phyloP scores from a whole-genome alignment of 2,329 filamentous ascomycete species.

The Ceratocystis alfenasii region DNA sequence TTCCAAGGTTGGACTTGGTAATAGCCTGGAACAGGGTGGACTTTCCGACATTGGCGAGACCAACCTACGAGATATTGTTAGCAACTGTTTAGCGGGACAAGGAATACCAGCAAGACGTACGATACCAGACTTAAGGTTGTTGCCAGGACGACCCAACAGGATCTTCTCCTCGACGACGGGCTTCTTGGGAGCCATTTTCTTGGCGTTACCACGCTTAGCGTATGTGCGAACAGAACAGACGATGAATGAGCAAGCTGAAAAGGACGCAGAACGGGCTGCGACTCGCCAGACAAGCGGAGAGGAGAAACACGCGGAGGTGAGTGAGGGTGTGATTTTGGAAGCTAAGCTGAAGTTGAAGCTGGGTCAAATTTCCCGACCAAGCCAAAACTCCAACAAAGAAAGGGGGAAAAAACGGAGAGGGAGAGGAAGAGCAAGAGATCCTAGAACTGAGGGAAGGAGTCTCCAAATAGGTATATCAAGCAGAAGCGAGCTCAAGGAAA shows the following conservation, averaged over 20 bases:
- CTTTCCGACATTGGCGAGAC: slow-evolving; percentile 97
- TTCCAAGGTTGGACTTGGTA: slow-evolving; percentile 93
- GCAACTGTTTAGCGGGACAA: background rate
- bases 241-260: slow-evolving; percentile 19
- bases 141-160: slow-evolving; percentile 86
- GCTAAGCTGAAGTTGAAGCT: slow-evolving; percentile 15
- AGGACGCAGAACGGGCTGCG: slow-evolving; percentile 56
- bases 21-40: slow-evolving; percentile 99
- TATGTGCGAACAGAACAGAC: slow-evolving; percentile 41
- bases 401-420: background rate
- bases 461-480: background rate
- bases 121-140: slow-evolving; percentile 98
- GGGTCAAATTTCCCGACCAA: slow-evolving; percentile 12
- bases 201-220: slow-evolving; percentile 41
- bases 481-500: background rate
- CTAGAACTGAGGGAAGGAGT: background rate
- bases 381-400: slow-evolving; percentile 10
- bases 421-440: slow-evolving; percentile 2
- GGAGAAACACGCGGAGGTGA: slow-evolving; percentile 38
- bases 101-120: slow-evolving; percentile 40
- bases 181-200: slow-evolving; percentile 95
- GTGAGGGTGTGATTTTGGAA: slow-evolving; percentile 25
- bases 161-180: slow-evolving; percentile 85
- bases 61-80: slow-evolving; percentile 50
- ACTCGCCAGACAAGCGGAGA: slow-evolving; percentile 37